Base-by-base conservation (phyloP, 2,329 filamentous ascomycete genomes). In the Phyllosticta ampelicida region DNA sequence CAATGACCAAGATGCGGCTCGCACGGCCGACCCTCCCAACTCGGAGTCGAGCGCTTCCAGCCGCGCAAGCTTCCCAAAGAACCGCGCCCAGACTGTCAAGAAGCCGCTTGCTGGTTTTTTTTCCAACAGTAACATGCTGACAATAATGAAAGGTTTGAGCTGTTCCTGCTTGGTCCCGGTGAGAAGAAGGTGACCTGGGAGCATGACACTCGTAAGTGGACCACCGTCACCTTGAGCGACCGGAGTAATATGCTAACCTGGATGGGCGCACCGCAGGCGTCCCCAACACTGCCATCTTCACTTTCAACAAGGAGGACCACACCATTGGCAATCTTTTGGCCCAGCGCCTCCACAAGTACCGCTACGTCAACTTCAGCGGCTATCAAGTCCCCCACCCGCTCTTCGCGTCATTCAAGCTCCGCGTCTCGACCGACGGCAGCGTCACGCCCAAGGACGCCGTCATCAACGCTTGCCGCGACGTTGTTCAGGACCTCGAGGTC, bases 301-400 rank as follows among this genome's bases (percentile, higher is more conserved):
- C 89, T 60, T 85, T 99, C 75, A 89, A 90, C 75, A 97, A 96
- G 74, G 94, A 99, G 73, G 94, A 99, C 67, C 92, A 96, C 75
- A 96, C 92, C 1, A 82, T 99, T 23, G 94, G 86, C 66, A 96
- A 99, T 73, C 80, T 99, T 58, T 81, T 99, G 59, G 83, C 87
- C 53, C 86, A 89, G 67, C 89, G 92, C 67, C 86, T 99, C 59
- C 85, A 94, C 75, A 85, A 88, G 71, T 87, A 89, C 67, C 82
- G 84, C 18, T 86, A 95, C 70, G 87, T 99, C 65, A 78, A 87
- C 66, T 95, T 97, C 80, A 86, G 91, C 60, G 94, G 87, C 11
- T 99, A 99, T 80, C 95, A 95, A 74, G 84, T 82, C 50, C 70
- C 71, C 48, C 71, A 75, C 67, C 65, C 72, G 28, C 67, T 75